These are phyloP conservation scores for Aspergillus panamensis DNA, from an alignment of 495 filamentous ascomycete species.

Conservation along the genomic window DNA sequence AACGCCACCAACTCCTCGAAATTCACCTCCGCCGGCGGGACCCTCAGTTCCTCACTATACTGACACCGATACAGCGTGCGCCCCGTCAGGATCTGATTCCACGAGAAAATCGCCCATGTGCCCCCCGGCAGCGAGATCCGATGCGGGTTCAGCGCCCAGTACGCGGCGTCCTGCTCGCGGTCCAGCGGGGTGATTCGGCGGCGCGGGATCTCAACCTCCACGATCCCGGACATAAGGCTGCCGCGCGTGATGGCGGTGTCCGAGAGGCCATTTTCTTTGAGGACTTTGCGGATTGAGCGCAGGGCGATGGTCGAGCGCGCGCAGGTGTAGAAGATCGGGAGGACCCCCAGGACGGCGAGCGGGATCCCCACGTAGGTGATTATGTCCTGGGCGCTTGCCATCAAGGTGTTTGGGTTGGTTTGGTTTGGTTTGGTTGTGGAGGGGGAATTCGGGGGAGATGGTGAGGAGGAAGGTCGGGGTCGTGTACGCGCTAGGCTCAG, in stretches of 20 bases:
- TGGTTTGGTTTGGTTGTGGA: no score
- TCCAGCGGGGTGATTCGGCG: constrained; percentile 2
- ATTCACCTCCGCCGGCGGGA: constrained; percentile 4
- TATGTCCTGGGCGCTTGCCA: constrained; percentile 1
- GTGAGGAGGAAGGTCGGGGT: no score
- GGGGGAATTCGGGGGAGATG: no score
- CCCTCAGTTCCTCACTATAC: constrained; percentile 7
- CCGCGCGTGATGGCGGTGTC: not conserved
- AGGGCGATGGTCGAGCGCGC: constrained; percentile 4
- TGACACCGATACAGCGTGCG: constrained; percentile 4
- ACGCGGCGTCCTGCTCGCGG: not conserved
- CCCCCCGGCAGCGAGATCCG: constrained; percentile 3
- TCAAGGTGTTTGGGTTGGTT: not conserved
- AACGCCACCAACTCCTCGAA: constrained; percentile 4
- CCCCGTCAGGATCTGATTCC: constrained; percentile 6
- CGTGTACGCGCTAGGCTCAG: no score
- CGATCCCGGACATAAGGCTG: constrained; percentile 1
- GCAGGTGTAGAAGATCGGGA: constrained; percentile 10
- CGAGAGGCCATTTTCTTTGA: not conserved
- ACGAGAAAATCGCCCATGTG: not conserved
- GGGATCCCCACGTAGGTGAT: constrained; percentile 8
- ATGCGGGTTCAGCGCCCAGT: constrained; percentile 3
- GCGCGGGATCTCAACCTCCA: constrained; percentile 7
- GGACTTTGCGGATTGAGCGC: constrained; percentile 4
- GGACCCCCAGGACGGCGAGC: constrained; percentile 5